Evolutionary conservation across 768 basidiomycete species (phyloP), one percentile per base, ranked within the genome.

Genomic region (Mycena galericulata): DNA sequence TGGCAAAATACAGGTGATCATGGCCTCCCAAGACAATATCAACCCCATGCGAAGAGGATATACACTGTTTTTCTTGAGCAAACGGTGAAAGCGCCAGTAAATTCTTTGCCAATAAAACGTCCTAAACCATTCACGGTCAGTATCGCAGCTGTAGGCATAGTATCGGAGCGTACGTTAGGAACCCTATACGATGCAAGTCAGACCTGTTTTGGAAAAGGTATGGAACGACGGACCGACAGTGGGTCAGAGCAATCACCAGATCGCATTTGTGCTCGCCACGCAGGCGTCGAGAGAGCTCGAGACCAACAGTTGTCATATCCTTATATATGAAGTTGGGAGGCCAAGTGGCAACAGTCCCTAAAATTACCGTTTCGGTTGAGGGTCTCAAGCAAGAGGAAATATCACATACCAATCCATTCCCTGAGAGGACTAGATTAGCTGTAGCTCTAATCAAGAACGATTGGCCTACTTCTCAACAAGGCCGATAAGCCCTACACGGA

Each of bases 261-360:
- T 97, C 96, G 73, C 93, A 95, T 50, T 79, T 85, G 74, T 93
- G 81, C 51, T 88, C 85, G 30, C 90, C 92, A 15, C 96, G 89
- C 24, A 98, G 85, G 34, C 82, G 79, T 71, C 83, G 84, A 6
- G 96, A 98, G 26, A 97, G 85, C 32, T 90, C 86, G n/a, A 86
- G 76, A 1, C 90, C 94, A 0, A 88, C 88, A 62, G 92, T 83
- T 29, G 82, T 81, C 94, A 97, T 95, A 54, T 92, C 87, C 62
- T 81, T 87, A 78, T 93, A 93, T 68, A 87, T 79, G 78, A 97
- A 98, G 61, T 88, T 88, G 1, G 87, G 57, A 1, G 96, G 96
- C 95, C 96, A 98, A 10, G 94, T 89, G 0, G 94, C 82, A 11
- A 98, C 89, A 1, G 96, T 97, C n/a, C n/a, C n/a, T n/a, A n/a